Percentiles rank a stretch among this genome's conserved stretches.
These are phyloP conservation scores for Lactarius pseudohatsudake DNA, from an alignment of 768 basidiomycete genomes.

Conservation along the genomic window DNA sequence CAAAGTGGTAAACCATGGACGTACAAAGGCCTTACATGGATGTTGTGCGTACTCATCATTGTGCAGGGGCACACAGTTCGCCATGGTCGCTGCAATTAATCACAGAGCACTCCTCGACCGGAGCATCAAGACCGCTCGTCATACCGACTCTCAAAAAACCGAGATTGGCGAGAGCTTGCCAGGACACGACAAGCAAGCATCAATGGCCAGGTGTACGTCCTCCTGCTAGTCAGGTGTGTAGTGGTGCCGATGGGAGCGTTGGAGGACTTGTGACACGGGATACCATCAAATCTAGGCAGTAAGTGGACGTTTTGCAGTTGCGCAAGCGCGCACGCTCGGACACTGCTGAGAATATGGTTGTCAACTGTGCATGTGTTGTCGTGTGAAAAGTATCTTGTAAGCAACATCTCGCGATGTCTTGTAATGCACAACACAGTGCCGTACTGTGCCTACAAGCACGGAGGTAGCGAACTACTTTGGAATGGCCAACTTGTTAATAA, in stretches of 20 bases:
- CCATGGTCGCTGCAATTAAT: conserved; percentile 45
- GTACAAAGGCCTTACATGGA: no score
- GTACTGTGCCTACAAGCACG: no score
- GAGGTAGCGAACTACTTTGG: no score
- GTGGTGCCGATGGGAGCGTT: conserved; percentile 68
- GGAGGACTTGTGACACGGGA: conserved; percentile 76
- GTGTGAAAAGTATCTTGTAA: conserved; percentile 18
- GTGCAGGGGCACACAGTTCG: conserved; percentile 66
- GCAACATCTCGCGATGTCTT: no score
- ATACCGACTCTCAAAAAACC: conserved; percentile 82
- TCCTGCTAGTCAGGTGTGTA: conserved; percentile 49
- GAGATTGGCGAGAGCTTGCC: conserved; percentile 85
- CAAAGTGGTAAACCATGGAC: no score
- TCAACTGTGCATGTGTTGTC: conserved; percentile 14
- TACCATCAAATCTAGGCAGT: conserved; percentile 59
- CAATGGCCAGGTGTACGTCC: conserved; percentile 53
- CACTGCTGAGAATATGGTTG: conserved; percentile 29
- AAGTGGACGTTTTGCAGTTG: conserved; percentile 64
- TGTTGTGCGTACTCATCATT: no score
- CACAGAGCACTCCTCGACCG: conserved; percentile 50
- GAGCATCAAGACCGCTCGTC: conserved; percentile 54
- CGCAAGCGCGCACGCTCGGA: conserved; percentile 38
- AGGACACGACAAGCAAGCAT: conserved; percentile 55
- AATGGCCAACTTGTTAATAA: no score
- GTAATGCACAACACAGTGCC: no score